Base-by-base conservation (phyloP, 768 basidiomycete genomes). In the Trichaptum fuscoviolaceum region DNA sequence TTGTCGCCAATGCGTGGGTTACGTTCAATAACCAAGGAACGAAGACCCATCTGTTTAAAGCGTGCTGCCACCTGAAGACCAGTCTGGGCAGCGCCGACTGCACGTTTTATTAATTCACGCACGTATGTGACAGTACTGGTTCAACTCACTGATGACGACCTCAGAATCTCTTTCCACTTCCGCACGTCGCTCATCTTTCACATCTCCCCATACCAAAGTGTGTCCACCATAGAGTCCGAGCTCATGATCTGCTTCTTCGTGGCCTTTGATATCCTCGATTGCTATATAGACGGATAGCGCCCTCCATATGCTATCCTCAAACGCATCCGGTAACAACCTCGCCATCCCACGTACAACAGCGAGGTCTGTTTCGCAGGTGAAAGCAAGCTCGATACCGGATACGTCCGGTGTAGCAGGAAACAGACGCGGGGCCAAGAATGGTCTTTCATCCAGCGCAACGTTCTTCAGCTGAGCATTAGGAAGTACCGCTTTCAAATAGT, bases 21-120 rank as follows among this genome's bases (percentile, higher is more conserved):
- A 12, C 65, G 70, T 64, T 83, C 82, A 20, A 84, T 71, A 0
- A 83, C 70, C 3, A 84, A 71, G 2, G 78, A 64, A 0, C 71
- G 73, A 17, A 83, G 77, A 9, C 77, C 70, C 76, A 82, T 77
- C 57, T 79, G 75, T 66, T 78, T 76, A 67, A 83, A 76, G 1
- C 81, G 77, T 5, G 82, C 81, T 0, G 77, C 82, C 7, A 81
- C 66, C 12, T 75, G 75, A 18, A 84, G 71, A 12, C 82, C 82
- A 20, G 73, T 77, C 65, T 83, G 82, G 0, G 79, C 82, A 0
- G 66, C 80, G 25, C 82, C 82, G 23, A 83, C 81, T 81, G 9
- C 59, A 25, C 59, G 59, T 34, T 61, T 25, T 18, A 3, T 25
- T 25, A 25, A 25, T 34, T 6, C 24, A 34, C 23, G 25, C 15